Evolutionary conservation across 805 yeast species (phyloP), one percentile per base, ranked within the genome.

Genomic region (Ogataea angusta): DNA sequence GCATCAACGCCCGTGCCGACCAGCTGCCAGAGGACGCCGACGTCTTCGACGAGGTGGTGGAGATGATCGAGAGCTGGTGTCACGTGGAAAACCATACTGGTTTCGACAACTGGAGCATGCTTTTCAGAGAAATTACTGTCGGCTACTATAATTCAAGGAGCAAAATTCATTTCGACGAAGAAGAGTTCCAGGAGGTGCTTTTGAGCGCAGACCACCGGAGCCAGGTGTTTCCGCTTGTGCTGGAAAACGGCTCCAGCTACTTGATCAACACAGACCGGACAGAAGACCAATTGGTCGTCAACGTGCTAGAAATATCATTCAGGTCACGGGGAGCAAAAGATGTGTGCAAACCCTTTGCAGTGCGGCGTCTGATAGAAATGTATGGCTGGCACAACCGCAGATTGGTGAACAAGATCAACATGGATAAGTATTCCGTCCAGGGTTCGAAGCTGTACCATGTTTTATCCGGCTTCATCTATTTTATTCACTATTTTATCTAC

Each of bases 221-320:
- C 40, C 64, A 63, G 39, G 51, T 63, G 1, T 53, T 63, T 17
- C 68, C 68, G 6, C 19, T 63, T 12, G 39, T 59, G 6, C 43
- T 60, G 30, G 64, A 60, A 36, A 57, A 51, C 38, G 63, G 63
- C 8, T 43, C 49, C 6, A 46, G 56, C 2, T 60, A 54, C 41
- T 41, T 63, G 31, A 50, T 63, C 26, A 62, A 62, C 36, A 49
- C 60, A 19, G 46, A 46, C 24, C 47, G 54, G 1, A 38, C 26
- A 10, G 53, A 52, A 30, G 52, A 46, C 5, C 22, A 30, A 4
- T 32, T 49, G 10, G 38, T 42, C 10, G 52, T 49, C 3, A 54
- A 54, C 23, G 49, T 62, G 8, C 43, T 60, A 28, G 62, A 59
- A 31, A 54, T 63, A 2, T 45, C 57, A 4, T 49, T 42, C 45